Evolutionary conservation across 441 rosid genomes (phyloP), one percentile per base, ranked within the genome.

Genomic region (Biscutella auriculata): DNA sequence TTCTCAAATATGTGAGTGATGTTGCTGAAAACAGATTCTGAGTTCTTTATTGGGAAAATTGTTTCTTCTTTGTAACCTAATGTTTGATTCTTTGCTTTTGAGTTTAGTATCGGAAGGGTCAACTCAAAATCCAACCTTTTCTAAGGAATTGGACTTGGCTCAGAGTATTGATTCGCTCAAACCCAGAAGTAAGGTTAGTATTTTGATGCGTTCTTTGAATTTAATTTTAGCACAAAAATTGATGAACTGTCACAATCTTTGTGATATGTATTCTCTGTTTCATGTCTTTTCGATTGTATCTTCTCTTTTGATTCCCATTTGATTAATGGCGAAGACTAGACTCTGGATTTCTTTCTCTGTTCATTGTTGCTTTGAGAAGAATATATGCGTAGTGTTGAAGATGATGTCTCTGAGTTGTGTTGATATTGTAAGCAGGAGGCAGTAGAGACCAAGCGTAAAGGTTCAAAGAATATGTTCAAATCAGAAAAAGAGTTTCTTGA

Each of bases 401-500:
- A 6, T 66, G 10, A n/a, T n/a, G 44, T 62, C 58, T 27, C 59
- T 69, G 41, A 58, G 35, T 50, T 50, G 7, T 40, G 40, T 11
- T 44, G 6, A 53, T 43, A 15, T 59, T 65, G 12, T 6, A 62
- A 65, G 41, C 79, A 87, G 88, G 96, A 82, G 73, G 55, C 68
- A 16, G 29, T 71, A 60, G 95, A 87, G 77, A 53, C 79, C 7
- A 82, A 82, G 67, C 83, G 84, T 14, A 85, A 85, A 81, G 80
- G 35, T 55, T 61, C 73, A 12, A 91, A 87, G 74, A 76, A 76
- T 51, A 45, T 74, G 59, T 71, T 81, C 34, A 83, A 80, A 67
- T 75, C 96, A 41, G 96, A 87, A 73, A 85, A 81, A 66, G 96
- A 87, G 63, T 77, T 91, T 79, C 73, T 85, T 6, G 89, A 85